These are phyloP conservation scores for Claviceps sorghi DNA, from an alignment of 2,329 filamentous ascomycete genomes.

Conservation along the genomic window DNA sequence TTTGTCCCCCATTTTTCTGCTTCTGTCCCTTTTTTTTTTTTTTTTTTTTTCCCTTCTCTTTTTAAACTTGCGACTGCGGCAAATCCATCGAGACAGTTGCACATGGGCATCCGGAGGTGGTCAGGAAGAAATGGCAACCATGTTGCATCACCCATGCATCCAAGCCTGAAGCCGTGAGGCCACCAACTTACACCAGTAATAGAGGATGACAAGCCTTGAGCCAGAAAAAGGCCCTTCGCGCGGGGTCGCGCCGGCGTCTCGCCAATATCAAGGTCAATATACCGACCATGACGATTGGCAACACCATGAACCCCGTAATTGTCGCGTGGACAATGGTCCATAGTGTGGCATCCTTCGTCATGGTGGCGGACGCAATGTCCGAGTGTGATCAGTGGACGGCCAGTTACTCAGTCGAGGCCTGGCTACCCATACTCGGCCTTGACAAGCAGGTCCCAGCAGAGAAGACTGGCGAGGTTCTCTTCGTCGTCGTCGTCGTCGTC, in stretches of 20 bases:
- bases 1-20: background rate
- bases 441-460: background rate
- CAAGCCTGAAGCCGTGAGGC: background rate
- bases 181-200: conserved; percentile 4
- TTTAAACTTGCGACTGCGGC: background rate
- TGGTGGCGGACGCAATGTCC: background rate
- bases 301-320: conserved; percentile 4
- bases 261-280: conserved; percentile 3
- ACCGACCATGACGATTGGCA: conserved; percentile 4
- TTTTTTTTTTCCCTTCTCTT: too few relatives aligned
- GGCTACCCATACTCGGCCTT: background rate
- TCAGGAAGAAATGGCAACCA: background rate
- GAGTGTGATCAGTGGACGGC: background rate
- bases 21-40: too few relatives aligned
- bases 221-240: conserved; percentile 4
- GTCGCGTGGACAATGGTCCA: conserved; percentile 7
- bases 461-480: background rate
- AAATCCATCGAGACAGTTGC: background rate
- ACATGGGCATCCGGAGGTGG: background rate
- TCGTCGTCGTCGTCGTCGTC: background rate
- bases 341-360: conserved; percentile 1
- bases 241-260: conserved; percentile 2
- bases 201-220: conserved; percentile 4
- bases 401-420: background rate
- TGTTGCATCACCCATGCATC: background rate